These are phyloP conservation scores for Syzygium oleosum DNA, from an alignment of 345 rosid genomes.

Conservation along the genomic window DNA sequence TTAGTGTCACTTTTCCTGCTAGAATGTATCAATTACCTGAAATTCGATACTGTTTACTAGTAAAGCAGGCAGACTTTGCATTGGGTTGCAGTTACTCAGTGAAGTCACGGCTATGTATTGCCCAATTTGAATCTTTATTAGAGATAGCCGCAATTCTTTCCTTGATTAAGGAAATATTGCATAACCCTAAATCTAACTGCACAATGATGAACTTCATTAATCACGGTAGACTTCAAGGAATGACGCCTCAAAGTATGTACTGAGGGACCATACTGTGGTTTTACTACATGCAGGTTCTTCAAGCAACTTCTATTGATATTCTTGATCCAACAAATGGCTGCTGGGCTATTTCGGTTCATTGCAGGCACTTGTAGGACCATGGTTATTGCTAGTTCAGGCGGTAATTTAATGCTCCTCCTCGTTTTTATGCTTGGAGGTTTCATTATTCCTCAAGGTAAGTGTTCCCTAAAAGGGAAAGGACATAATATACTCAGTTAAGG, in stretches of 20 bases:
- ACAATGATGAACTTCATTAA: neutral
- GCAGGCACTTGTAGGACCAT: slow-evolving; percentile 63
- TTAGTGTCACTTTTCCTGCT: neutral
- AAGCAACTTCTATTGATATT: slow-evolving; percentile 60
- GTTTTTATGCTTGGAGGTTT: slow-evolving; percentile 80
- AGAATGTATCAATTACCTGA: neutral
- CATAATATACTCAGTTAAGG: neutral
- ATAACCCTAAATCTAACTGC: neutral
- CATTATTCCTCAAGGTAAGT: slow-evolving; percentile 54
- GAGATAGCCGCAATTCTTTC: neutral
- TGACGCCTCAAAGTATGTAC: neutral
- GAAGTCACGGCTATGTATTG: neutral
- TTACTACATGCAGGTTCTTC: slow-evolving; percentile 50
- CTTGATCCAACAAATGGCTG: slow-evolving; percentile 77
- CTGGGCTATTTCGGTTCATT: slow-evolving; percentile 50
- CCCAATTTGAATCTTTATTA: neutral
- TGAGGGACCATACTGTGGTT: neutral
- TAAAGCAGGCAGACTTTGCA: neutral
- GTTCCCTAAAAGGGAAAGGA: neutral
- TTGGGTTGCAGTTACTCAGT: neutral
- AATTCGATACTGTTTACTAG: neutral
- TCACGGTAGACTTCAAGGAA: neutral
- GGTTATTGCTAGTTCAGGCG: slow-evolving; percentile 69
- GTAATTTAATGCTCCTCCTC: slow-evolving; percentile 53
- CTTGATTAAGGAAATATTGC: neutral